Base-by-base conservation (phyloP, 176 grass and related monocot genomes). In the Aegilops umbellulata region DNA sequence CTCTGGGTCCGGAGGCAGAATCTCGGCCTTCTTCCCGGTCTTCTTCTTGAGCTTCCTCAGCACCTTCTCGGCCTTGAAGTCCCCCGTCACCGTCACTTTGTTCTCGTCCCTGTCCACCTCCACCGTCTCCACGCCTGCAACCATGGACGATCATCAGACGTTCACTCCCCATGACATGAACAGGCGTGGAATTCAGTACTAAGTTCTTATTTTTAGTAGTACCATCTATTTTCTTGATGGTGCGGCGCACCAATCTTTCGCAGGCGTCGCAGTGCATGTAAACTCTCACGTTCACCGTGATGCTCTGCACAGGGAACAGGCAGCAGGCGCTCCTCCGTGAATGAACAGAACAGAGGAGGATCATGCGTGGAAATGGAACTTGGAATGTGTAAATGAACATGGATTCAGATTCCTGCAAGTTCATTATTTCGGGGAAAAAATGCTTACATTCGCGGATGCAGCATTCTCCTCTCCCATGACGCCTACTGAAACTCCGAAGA, bases 201-300 rank as follows among this genome's bases (percentile, higher is more conserved):
- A n/a, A n/a, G n/a, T n/a, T n/a, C n/a, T n/a, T n/a, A n/a, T 29
- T 29, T 32, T 32, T 5, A 5, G 3, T 32, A 4, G 32, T 32
- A 32, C 89, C 89, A 22, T 86, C 20, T 3, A 86, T 27, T 35
- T 89, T 80, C 79, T 25, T 60, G 61, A 92, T 72, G 80, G 80
- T 35, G 3, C 61, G 74, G 47, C 60, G 76, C 25, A 92, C 87
- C 17, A 13, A 76, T 34, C 27, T 79, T 32, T 92, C 90, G 12
- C 87, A 92, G 53, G 87, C 74, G 36, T 92, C 76, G 38, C 90
- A 92, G 6, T 92, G 83, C 90, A 86, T 89, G 80, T 86, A 84
- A 1, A 92, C 60, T 34, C 41, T 89, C 66, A 89, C 34, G 26
- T 89, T 80, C 27, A 79, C 2, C 1, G 69, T 85, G 63, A 85